Evolutionary conservation across 148 eudicot genomes (phyloP).

Genomic region (Persicaria tinctoria): DNA sequence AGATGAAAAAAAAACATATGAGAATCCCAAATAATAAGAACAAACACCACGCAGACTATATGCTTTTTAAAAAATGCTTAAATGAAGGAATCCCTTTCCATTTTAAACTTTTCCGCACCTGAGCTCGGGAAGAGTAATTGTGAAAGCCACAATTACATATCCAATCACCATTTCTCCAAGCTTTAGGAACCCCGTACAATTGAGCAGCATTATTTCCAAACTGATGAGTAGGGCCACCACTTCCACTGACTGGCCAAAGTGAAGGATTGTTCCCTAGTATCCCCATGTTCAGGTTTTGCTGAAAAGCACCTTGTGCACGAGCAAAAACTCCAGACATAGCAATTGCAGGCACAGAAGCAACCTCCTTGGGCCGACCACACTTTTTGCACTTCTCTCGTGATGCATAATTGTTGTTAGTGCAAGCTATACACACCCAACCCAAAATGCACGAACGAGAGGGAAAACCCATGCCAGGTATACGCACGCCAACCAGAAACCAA

Average conservation of each 20-base stretch:
- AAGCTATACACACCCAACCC: slow-evolving; percentile 86
- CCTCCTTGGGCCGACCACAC: slow-evolving; percentile 78
- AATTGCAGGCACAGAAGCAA: slow-evolving; percentile 72
- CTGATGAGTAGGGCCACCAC: slow-evolving; percentile 21
- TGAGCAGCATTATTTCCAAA: slow-evolving; percentile 29
- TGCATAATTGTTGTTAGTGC: slow-evolving; percentile 97
- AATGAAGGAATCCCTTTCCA: too few species aligned
- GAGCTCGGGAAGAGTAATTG: slow-evolving; percentile 63
- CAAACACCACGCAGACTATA: too few species aligned
- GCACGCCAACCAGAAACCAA: slow-evolving; percentile 62
- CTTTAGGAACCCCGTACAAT: slow-evolving; percentile 34
- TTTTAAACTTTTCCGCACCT: slow-evolving; percentile 27
- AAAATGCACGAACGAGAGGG: slow-evolving; percentile 52
- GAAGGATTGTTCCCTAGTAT: slow-evolving; percentile 24
- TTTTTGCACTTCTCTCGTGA: slow-evolving; percentile 90
- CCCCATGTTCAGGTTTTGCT: slow-evolving; percentile 38
- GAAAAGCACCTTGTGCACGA: slow-evolving; percentile 32
- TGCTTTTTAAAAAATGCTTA: too few species aligned
- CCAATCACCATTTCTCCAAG: slow-evolving; percentile 86
- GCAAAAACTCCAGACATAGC: not conserved
- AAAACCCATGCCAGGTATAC: slow-evolving; percentile 49
- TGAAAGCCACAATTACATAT: slow-evolving; percentile 75
- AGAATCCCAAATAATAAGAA: too few species aligned
- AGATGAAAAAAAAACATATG: too few species aligned
- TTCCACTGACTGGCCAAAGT: slow-evolving; percentile 34